These are phyloP conservation scores for Cryptococcus depauperatus DNA, from an alignment of 1,284 basidiomycete genomes.

Conservation along the genomic window DNA sequence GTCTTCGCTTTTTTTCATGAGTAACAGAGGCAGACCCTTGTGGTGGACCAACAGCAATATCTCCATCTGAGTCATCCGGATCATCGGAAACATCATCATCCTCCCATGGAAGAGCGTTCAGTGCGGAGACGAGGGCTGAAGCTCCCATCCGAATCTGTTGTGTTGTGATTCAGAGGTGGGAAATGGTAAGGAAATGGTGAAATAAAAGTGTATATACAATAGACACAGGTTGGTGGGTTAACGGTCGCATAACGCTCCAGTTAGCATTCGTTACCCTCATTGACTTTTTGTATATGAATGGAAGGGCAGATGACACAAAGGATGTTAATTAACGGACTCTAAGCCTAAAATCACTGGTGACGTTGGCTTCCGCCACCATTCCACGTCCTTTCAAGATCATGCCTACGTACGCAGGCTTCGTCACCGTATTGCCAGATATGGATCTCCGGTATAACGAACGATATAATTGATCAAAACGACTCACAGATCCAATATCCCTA, in stretches of 20 bases:
- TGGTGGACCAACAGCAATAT: neutral
- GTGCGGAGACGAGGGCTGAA: conserved; percentile 40
- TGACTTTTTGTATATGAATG: neutral
- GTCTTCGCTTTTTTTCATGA: conserved; percentile 4
- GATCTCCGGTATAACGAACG: neutral
- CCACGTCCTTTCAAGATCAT: neutral
- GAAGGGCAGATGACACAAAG: neutral
- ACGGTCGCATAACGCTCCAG: neutral
- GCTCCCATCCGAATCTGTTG: conserved; percentile 38
- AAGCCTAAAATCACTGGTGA: neutral
- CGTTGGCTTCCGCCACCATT: neutral
- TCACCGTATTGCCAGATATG: neutral
- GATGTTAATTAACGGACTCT: neutral
- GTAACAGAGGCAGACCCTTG: conserved; percentile 9
- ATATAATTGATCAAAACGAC: conserved; percentile 5
- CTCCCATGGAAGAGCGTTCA: conserved; percentile 39
- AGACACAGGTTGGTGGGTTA: neutral
- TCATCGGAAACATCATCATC: conserved; percentile 18
- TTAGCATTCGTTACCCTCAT: neutral
- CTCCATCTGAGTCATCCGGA: conserved; percentile 12
- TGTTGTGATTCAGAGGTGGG: neutral
- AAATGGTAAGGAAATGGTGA: neutral
- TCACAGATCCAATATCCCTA: conserved; percentile 32
- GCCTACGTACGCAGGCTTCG: neutral
- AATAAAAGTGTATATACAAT: neutral